phyloP scores from a whole-genome alignment of 2,329 filamentous ascomycete species.

The Chalaropsis ovoidea region DNA sequence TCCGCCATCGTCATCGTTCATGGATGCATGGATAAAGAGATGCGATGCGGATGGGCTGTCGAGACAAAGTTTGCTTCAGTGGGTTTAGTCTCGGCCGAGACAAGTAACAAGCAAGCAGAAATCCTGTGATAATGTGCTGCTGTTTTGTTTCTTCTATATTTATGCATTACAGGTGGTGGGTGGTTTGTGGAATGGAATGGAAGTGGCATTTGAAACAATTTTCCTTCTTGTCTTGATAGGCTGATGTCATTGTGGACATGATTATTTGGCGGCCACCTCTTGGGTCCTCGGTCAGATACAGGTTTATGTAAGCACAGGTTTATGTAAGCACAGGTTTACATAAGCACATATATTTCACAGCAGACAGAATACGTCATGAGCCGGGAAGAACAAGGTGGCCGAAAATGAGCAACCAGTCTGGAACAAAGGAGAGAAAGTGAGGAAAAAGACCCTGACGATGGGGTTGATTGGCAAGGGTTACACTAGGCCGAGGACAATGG shows the following conservation, averaged over 20 bases:
- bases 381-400: no score
- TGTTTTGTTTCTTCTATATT: no score
- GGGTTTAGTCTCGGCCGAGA: not conserved
- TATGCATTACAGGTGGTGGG: not conserved
- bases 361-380: not conserved
- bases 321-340: no score
- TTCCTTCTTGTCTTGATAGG: not conserved
- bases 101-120: not conserved
- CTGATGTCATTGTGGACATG: constrained; percentile 6
- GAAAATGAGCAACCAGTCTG: not conserved
- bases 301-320: no score
- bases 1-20: not conserved
- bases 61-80: constrained; percentile 5
- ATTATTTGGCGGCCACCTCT: not conserved
- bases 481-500: not conserved
- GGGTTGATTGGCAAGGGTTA: not conserved
- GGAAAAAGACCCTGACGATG: not conserved
- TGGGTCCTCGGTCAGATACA: no score
- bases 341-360: no score
- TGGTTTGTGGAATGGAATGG: constrained; percentile 2
- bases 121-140: no score
- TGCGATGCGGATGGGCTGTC: not conserved
- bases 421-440: not conserved
- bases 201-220: not conserved
- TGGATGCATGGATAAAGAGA: not conserved